Base-by-base conservation (phyloP, 2,329 filamentous ascomycete species). In the Pyrenochaeta sp. region DNA sequence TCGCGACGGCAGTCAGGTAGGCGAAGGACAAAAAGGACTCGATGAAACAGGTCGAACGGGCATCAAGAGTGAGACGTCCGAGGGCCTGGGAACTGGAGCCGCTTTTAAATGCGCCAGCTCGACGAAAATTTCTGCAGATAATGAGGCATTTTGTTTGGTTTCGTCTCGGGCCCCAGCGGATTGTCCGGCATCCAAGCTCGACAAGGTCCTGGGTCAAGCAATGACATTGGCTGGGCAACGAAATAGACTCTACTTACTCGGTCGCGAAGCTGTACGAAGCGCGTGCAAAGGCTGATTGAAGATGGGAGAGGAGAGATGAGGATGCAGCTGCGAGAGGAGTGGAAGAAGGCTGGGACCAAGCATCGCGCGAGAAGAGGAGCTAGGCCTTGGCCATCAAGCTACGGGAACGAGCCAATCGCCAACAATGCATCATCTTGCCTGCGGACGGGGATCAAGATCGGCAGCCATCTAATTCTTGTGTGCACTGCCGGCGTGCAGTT, bases 101-200 rank as follows among this genome's bases (percentile, higher is more conserved):
- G 57, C 55, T 66, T 67, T 67, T 62, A 69, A 67, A 52, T 41
- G 35, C 48, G 46, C 51, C 53, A 50, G 52, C 32, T 57, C 29
- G 53, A 63, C 56, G 61, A 68, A 69, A 68, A 64, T 54, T 61
- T 64, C 61, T 66, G 60, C 61, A 55, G 35, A 40, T 48, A 36
- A 52, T 69, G 65, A 67, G 66, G 67, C 56, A 68, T 68, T 69
- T 67, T 63, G 63, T 61, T 62, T 65, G 55, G 60, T 41, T 45
- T 45, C 47, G 48, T 46, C 51, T 51, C 55, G 61, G 64, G 55
- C 58, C 58, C 55, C 36, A 56, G 55, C 57, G 62, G 60, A 53
- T 43, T 44, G 48, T 45, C 59, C 58, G 64, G 63, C 48, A 51
- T 38, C 40, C 34, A 47, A 51, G 53, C 46, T 55, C 52, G 50